These are phyloP conservation scores for Hirschioporus abietinus DNA, from an alignment of 768 basidiomycete species.

Conservation along the genomic window DNA sequence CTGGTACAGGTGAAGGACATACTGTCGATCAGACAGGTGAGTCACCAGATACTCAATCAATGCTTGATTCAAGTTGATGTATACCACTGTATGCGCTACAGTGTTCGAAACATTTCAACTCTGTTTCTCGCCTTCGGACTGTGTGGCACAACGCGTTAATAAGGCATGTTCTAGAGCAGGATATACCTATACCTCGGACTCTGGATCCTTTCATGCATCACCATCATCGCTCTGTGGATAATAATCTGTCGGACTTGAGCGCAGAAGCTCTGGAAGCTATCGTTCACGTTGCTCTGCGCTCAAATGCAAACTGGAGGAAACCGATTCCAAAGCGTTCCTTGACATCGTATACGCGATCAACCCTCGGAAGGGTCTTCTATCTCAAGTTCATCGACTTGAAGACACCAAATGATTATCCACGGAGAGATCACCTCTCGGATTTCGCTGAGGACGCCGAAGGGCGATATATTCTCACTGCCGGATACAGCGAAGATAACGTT, in stretches of 20 bases:
- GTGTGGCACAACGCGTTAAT: constrained; percentile 3
- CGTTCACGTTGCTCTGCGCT: background rate
- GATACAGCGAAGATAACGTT: background rate
- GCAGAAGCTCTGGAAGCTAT: background rate
- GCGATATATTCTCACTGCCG: background rate
- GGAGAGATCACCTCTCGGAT: background rate
- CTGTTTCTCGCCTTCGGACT: background rate
- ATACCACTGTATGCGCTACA: background rate
- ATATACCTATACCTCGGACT: background rate
- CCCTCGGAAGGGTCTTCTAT: background rate
- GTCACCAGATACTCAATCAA: background rate
- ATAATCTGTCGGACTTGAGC: background rate
- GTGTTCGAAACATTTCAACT: background rate
- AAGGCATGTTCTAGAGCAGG: background rate
- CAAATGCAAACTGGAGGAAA: background rate
- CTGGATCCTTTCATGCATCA: background rate
- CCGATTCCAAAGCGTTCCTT: background rate
- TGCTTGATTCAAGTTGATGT: background rate
- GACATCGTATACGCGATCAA: background rate
- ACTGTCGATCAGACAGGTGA: background rate
- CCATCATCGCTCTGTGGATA: background rate
- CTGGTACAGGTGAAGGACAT: background rate
- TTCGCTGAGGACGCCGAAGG: background rate
- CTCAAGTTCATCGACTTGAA: background rate
- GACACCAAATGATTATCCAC: background rate